Evolutionary conservation across 139 green algal species (phyloP).

Genomic region (Bryopsis sp.): DNA sequence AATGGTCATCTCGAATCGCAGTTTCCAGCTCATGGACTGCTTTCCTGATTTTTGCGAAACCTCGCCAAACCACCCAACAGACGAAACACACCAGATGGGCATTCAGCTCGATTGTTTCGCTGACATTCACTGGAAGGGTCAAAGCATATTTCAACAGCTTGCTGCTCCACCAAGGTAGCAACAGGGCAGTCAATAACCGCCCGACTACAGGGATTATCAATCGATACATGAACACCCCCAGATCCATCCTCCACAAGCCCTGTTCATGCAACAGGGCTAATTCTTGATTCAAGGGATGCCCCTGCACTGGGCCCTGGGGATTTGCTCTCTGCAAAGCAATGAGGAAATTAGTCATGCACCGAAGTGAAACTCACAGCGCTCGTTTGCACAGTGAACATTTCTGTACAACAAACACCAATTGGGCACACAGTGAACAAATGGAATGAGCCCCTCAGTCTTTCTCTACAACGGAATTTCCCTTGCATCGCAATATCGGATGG

Average conservation of each 20-base stretch:
- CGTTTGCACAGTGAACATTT: too few relatives aligned
- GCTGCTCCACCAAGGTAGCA: slow-evolving; percentile 18
- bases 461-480: too few relatives aligned
- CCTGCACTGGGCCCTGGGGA: too few relatives aligned
- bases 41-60: neutral
- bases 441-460: too few relatives aligned
- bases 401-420: too few relatives aligned
- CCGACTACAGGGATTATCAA: slow-evolving; percentile 23
- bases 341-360: too few relatives aligned
- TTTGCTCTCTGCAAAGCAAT: too few relatives aligned
- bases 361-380: too few relatives aligned
- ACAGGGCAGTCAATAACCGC: slow-evolving; percentile 15
- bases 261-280: slow-evolving; percentile 21
- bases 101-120: slow-evolving; percentile 19
- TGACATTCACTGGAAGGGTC: slow-evolving; percentile 10
- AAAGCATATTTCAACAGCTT: slow-evolving; percentile 21
- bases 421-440: too few relatives aligned
- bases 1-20: slow-evolving; percentile 27
- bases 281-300: slow-evolving; percentile 19
- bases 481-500: too few relatives aligned
- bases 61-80: neutral
- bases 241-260: slow-evolving; percentile 17
- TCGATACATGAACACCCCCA: slow-evolving; percentile 7
- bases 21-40: slow-evolving; percentile 23
- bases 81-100: slow-evolving; percentile 12